Conservation (phyloP, 257 asterid species). For the Striga asiatica region DNA sequence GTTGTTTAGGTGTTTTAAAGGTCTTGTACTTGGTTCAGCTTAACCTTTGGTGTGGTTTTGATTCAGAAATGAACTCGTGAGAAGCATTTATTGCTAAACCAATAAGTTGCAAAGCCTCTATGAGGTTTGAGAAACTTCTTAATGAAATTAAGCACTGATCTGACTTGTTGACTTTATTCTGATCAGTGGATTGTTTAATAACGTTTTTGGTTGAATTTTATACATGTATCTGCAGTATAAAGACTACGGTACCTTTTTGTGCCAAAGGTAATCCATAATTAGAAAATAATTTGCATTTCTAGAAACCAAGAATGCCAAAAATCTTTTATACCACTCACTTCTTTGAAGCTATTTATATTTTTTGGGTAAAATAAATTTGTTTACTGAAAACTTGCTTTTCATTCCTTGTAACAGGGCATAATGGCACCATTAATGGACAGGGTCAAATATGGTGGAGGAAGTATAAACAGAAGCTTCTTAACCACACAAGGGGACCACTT, state of each 20-base stretch:
- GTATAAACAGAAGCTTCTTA: constrained; percentile 52
- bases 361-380: no score
- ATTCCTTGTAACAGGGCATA: constrained; percentile 46
- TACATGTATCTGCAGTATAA: neutral
- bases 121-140: neutral
- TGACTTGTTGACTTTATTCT: neutral
- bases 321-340: neutral
- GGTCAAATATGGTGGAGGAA: constrained; percentile 80
- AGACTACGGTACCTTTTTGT: neutral
- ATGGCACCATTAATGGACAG: constrained; percentile 74
- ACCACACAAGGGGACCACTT: constrained; percentile 76
- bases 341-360: neutral
- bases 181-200: neutral
- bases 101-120: neutral
- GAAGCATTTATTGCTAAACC: constrained; percentile 3
- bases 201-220: neutral
- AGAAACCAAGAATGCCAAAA: no score
- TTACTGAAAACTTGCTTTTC: constrained; percentile 13
- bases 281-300: neutral
- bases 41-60: neutral
- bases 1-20: neutral
- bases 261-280: neutral
- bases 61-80: neutral
- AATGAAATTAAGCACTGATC: neutral
- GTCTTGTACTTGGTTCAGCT: neutral